phyloP scores from a whole-genome alignment of 345 rosid genomes.

The Corchorus capsularis region DNA sequence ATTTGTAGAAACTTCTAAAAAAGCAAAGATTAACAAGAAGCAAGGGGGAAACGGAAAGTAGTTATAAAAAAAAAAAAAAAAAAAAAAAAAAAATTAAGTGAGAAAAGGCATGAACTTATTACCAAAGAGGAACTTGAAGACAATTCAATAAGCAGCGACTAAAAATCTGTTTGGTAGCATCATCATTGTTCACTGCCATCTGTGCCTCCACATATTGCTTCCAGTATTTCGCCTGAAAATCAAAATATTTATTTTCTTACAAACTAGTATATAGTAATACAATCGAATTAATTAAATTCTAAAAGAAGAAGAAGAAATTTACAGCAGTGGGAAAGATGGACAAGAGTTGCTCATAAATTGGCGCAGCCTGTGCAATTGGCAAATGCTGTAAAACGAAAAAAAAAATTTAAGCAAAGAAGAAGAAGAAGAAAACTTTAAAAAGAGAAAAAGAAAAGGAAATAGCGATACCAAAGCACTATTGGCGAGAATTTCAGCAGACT shows the following conservation, averaged over 20 bases:
- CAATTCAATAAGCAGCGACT: conserved; percentile 91
- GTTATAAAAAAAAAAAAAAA: no score
- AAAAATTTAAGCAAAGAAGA: neutral
- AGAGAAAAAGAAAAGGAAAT: conserved; percentile 10
- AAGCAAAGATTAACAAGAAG: neutral
- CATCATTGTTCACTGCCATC: conserved; percentile 83
- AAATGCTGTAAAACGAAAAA: conserved; percentile 46
- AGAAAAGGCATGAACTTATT: conserved; percentile 33
- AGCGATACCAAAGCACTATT: conserved; percentile 59
- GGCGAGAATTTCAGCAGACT: conserved; percentile 78
- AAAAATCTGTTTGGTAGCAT: conserved; percentile 89
- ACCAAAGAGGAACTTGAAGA: conserved; percentile 96
- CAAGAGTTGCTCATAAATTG: conserved; percentile 83
- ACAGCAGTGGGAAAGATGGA: conserved; percentile 83
- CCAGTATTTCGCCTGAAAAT: conserved; percentile 85
- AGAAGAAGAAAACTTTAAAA: neutral
- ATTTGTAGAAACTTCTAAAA: neutral
- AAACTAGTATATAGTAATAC: neutral
- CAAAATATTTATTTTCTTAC: neutral
- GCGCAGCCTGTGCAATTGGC: conserved; percentile 78
- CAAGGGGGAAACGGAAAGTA: neutral
- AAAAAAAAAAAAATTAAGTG: neutral
- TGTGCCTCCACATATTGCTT: conserved; percentile 94
- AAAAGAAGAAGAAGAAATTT: conserved; percentile 37
- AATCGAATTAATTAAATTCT: neutral